Evolutionary conservation across 352 stramenopile genomes (phyloP).

Genomic region (Globisporangium radiosum): DNA sequence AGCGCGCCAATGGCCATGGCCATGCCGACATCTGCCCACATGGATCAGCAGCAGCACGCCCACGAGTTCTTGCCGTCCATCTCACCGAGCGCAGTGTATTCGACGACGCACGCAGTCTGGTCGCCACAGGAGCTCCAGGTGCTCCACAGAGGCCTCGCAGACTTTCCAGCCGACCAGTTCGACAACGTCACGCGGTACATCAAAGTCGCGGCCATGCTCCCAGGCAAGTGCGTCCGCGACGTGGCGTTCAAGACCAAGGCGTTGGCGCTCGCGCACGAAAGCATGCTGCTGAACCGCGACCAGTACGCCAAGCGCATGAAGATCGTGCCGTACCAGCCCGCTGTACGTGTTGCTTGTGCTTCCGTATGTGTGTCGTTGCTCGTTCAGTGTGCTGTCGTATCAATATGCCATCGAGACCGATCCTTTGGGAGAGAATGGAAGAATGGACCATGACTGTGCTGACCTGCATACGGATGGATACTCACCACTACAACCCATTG

Average conservation of each 20-base stretch:
- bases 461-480: not conserved
- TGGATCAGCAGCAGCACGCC: constrained; percentile 6
- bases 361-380: not conserved
- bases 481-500: not conserved
- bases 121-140: constrained; percentile 55
- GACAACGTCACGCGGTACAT: constrained; percentile 83
- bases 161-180: constrained; percentile 52
- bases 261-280: constrained; percentile 16
- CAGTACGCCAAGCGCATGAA: constrained; percentile 53
- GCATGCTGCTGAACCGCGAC: constrained; percentile 15
- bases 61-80: constrained; percentile 37
- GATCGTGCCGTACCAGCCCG: constrained; percentile 38
- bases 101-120: constrained; percentile 50
- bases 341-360: constrained; percentile 5
- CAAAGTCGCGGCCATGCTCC: constrained; percentile 65
- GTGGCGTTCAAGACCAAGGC: constrained; percentile 65
- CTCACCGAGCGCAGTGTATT: constrained; percentile 56
- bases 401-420: too few species aligned
- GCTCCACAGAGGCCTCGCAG: constrained; percentile 42
- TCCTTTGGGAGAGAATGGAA: too few species aligned
- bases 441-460: too few species aligned
- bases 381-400: not conserved
- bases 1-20: constrained; percentile 10
- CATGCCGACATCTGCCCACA: not conserved
- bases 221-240: constrained; percentile 66